Percentiles rank a stretch among this genome's conserved stretches.
Conservation (phyloP, 352 stramenopile genomes). For the Phytophthora nicotianae region DNA sequence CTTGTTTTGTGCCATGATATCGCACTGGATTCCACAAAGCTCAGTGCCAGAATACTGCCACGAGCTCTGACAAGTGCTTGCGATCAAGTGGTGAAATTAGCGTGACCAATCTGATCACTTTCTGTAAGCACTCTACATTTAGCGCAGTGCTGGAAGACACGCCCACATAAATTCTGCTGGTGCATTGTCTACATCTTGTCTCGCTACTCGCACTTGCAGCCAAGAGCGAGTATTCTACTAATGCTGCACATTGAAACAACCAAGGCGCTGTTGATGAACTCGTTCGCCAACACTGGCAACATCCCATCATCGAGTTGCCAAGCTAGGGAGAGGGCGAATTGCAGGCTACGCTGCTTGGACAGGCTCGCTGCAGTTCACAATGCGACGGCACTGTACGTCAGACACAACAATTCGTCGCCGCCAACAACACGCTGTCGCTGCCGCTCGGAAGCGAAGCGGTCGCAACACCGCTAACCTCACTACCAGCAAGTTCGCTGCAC, state of each 20-base stretch:
- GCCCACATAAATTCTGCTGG: background rate
- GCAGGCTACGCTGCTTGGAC: constrained; percentile 16
- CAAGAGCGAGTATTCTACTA: constrained; percentile 6
- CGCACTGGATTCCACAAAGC: constrained; percentile 14
- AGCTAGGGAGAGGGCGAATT: constrained; percentile 1
- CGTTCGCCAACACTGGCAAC: background rate
- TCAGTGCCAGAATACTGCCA: background rate
- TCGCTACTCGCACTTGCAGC: constrained; percentile 15
- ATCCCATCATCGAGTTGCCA: constrained; percentile 8
- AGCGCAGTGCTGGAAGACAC: background rate
- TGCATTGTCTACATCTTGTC: constrained; percentile 19
- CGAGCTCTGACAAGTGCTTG: background rate
- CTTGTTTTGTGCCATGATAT: constrained; percentile 7
- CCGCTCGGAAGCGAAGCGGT: constrained; percentile 1
- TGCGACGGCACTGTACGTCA: constrained; percentile 23
- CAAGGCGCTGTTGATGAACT: constrained; percentile 5
- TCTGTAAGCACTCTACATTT: too few species aligned
- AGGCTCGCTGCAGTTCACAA: constrained; percentile 13
- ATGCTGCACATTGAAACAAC: background rate
- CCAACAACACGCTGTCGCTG: constrained; percentile 10
- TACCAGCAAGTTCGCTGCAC: background rate
- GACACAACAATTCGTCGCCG: constrained; percentile 3
- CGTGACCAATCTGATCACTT: too few species aligned
- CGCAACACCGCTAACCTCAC: background rate
- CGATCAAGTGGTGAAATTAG: background rate